These are phyloP conservation scores for Neltuma alba DNA, from an alignment of 306 rosid species.

Conservation along the genomic window DNA sequence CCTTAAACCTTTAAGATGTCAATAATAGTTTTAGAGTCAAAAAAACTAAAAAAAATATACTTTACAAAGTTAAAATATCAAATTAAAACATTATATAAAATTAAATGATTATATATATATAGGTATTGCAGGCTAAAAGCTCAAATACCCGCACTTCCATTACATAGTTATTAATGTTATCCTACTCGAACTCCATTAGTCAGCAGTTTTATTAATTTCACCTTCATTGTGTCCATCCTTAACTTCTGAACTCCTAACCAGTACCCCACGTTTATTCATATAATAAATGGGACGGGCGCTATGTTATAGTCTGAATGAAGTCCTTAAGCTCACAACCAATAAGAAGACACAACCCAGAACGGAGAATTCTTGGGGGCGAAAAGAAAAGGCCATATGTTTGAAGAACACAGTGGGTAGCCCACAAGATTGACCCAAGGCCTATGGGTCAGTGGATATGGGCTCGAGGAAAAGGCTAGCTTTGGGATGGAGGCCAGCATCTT, in stretches of 20 bases:
- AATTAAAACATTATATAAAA: too few species aligned
- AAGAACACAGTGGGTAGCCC: not conserved
- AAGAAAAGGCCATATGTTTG: not conserved
- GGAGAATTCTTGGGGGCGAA: too few species aligned
- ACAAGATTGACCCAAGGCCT: not conserved
- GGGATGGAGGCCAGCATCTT: slow-evolving; percentile 77
- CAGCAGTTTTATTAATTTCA: not conserved
- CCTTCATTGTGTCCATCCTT: not conserved
- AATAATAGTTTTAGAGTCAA: too few species aligned
- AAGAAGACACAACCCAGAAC: too few species aligned
- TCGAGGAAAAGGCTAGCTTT: slow-evolving; percentile 77
- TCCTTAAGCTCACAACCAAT: not conserved
- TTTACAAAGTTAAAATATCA: too few species aligned
- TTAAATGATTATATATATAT: too few species aligned
- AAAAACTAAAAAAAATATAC: too few species aligned
- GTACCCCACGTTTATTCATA: not conserved
- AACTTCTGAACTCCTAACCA: not conserved
- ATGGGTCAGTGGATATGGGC: slow-evolving; percentile 32
- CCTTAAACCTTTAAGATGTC: too few species aligned
- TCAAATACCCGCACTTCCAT: too few species aligned
- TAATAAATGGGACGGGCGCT: not conserved
- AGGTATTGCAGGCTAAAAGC: too few species aligned
- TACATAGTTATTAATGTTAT: too few species aligned
- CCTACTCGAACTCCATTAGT: not conserved
- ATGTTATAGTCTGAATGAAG: not conserved